Percentiles rank a stretch among this genome's conserved stretches.
These are phyloP conservation scores for Saccharomycopsis crataegensis DNA, from an alignment of 1,139 yeast genomes.

Conservation along the genomic window DNA sequence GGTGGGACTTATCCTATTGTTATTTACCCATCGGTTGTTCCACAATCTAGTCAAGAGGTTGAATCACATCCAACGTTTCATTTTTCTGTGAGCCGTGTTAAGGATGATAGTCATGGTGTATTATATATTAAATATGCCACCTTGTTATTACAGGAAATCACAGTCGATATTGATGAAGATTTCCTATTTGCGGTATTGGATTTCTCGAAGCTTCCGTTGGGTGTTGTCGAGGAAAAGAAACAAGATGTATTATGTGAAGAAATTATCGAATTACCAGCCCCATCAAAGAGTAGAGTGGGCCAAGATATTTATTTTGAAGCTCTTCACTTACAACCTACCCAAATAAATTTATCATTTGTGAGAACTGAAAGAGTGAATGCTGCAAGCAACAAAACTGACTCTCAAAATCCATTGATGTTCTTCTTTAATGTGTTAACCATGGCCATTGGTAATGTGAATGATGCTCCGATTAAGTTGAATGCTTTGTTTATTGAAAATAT, in stretches of 20 bases:
- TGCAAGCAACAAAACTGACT: slow-evolving; percentile 44
- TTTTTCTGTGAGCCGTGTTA: slow-evolving; percentile 73
- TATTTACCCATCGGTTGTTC: slow-evolving; percentile 86
- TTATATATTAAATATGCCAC: slow-evolving; percentile 88
- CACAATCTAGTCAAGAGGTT: slow-evolving; percentile 78
- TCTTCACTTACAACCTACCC: slow-evolving; percentile 85
- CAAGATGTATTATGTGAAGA: slow-evolving; percentile 42
- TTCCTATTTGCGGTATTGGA: slow-evolving; percentile 78
- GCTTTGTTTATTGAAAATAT: slow-evolving; percentile 85
- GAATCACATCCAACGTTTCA: slow-evolving; percentile 87
- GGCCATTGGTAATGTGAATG: slow-evolving; percentile 96
- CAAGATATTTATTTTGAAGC: slow-evolving; percentile 87
- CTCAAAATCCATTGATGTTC: slow-evolving; percentile 62
- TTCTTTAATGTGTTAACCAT: slow-evolving; percentile 82
- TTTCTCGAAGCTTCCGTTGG: slow-evolving; percentile 51
- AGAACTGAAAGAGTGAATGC: slow-evolving; percentile 76
- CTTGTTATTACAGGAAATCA: slow-evolving; percentile 77
- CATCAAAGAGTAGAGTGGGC: slow-evolving; percentile 49
- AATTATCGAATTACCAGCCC: slow-evolving; percentile 60
- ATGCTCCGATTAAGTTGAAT: slow-evolving; percentile 88
- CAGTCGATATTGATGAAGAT: slow-evolving; percentile 90
- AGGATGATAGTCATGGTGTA: slow-evolving; percentile 88
- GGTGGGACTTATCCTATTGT: slow-evolving; percentile 88
- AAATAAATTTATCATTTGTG: slow-evolving; percentile 82
- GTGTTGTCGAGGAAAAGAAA: slow-evolving; percentile 49